Base-by-base conservation (phyloP, 441 rosid genomes). In the Populus hybrid region DNA sequence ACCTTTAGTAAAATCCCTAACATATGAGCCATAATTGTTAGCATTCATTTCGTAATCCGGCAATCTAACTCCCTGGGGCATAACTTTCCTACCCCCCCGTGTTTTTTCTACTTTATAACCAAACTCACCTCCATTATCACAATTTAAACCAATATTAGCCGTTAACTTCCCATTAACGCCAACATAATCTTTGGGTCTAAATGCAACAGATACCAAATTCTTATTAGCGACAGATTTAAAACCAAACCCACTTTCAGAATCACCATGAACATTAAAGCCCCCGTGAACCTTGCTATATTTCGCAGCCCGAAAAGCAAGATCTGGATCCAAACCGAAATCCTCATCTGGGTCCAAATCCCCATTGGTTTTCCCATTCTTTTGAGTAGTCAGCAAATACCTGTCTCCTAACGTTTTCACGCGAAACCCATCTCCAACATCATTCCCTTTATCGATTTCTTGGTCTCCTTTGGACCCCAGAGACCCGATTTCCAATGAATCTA, bases 401-500 rank as follows among this genome's bases (percentile, higher is more conserved):
- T 76, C 70, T 26, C 68, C 64, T 0, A 14, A 50, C 7, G 33
- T 79, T 86, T 87, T 87, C 24, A 79, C 65, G 66, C 85, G 73
- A 74, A 83, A 74, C 78, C 80, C 87, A 68, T 75, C 86, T 16
- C 77, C 74, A 23, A 66, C 82, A 28, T 40, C 79, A 65, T 77
- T 69, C 23, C 78, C 79, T 36, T 81, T 79, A 9, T 72, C 76
- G 18, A 6, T 24, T 70, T 78, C 87, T 42, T 56, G 74, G 77
- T 78, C 82, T 42, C 50, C 83, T 65, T 77, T 82, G 76, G 89
- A 61, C 38, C 84, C 83, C 72, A 83, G 76, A 16, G 90, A 85
- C 12, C 93, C 89, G 77, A 87, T 90, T 84, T 90, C 94, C 95
- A 93, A 91, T 8, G 93, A 83, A 76, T 94, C 98, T 95, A 94